Base-by-base conservation (phyloP, 2,329 filamentous ascomycete genomes). In the Pseudocercospora fijiensis region DNA sequence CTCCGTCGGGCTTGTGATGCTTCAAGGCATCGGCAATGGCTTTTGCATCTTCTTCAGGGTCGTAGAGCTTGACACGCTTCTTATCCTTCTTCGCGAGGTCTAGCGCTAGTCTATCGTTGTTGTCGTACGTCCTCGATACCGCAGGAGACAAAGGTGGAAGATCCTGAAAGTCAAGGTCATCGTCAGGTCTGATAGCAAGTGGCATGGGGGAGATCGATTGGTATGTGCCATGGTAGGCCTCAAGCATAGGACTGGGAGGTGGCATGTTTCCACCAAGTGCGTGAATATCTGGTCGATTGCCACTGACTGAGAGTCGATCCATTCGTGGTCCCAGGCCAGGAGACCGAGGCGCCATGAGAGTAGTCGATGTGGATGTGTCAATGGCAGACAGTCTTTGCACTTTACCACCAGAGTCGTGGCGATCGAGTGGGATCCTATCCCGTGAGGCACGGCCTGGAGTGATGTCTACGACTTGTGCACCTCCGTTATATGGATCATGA, bases 141-240 rank as follows among this genome's bases (percentile, higher is more conserved):
- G 62, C 57, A 6, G 65, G 58, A 16, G 64, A 64, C 1, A 80
- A 62, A 84, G 71, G 71, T 45, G 70, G 66, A 9, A 85, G 65
- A 63, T 85, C 80, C 26, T 81, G 82, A 26, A 84, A 74, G 22
- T 86, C 84, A 9, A 87, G 81, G 37, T 84, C 80, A 41, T 72
- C 87, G 73, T 71, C 88, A 24, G 76, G 82, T 24, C 93, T 80
- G 71, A 86, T 80, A 0, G 93, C 91, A 0, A 92, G 92, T 0
- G 93, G 93, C 91, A 97, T 96, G 0, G 94, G 93, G 0, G 93
- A 96, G 71, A 96, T 90, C 63, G 91, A 91, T 77, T 98, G 94
- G 72, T 96, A 98, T 0, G 93, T 96, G 43, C 94, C 94, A 66
- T 89, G 90, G 78, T 98, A 98, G 0, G 95, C 89, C 78, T 98